Conservation (phyloP, 129 eudicot genomes). For the Flaveria linearis region DNA sequence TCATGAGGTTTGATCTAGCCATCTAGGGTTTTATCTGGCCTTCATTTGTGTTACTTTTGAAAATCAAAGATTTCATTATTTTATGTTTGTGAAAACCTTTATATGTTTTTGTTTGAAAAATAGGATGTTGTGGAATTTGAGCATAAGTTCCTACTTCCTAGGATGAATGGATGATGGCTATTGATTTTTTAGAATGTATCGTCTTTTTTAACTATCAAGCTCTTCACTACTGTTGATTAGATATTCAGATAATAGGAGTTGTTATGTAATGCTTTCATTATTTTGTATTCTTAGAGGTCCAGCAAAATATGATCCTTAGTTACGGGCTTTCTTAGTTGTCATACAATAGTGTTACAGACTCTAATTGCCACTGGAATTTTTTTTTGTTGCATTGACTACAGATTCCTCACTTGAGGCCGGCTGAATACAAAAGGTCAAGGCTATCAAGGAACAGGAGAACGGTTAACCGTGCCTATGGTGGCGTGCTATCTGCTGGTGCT, state of each 20-base stretch:
- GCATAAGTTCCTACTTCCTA: neutral
- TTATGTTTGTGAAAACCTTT: neutral
- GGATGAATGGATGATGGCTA: neutral
- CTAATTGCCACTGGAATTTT: neutral
- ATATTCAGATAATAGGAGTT: no score
- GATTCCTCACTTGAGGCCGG: conserved; percentile 81
- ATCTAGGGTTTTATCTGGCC: neutral
- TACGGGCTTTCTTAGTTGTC: neutral
- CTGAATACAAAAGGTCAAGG: conserved; percentile 62
- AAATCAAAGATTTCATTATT: neutral
- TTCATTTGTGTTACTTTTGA: neutral
- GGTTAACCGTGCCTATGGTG: conserved; percentile 76
- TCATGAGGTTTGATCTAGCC: no score
- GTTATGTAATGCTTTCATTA: no score
- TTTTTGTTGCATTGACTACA: conserved; percentile 27
- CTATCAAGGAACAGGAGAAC: conserved; percentile 68
- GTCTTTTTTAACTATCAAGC: no score
- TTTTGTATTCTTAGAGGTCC: neutral
- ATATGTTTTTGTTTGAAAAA: neutral
- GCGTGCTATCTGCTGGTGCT: conserved; percentile 68
- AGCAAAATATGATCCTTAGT: neutral
- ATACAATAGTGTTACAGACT: neutral
- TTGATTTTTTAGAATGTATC: neutral
- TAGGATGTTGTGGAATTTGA: neutral
- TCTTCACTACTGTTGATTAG: no score